Base-by-base conservation (phyloP, 1,284 basidiomycete species). In the Porodaedalea pini region DNA sequence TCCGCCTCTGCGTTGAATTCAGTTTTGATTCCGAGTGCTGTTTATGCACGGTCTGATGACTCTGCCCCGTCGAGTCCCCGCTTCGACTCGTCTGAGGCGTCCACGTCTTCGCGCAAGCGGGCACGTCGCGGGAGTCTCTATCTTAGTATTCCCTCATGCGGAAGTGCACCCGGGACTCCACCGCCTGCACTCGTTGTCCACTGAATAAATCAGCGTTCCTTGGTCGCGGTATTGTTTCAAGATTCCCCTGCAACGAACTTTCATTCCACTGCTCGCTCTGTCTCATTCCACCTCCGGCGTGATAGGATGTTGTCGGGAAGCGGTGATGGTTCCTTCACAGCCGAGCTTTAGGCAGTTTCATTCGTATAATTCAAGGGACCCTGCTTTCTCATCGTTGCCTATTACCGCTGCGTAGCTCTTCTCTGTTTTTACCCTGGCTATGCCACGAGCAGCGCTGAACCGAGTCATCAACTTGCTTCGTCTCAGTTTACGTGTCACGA, bases 61-160 rank as follows among this genome's bases (percentile, higher is more conserved):
- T 47, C 45, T 15, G 17, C 25, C 23, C 27, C 45, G 7, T 25
- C 45, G 13, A 47, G 25, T 15, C n/a, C 45, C 13, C 45, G 45
- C 17, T 29, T 47, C 29, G 21, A 31, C 10, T 47, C 45, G 27
- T 27, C 45, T 47, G 45, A 47, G 45, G 15, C 25, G 6, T 7
- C n/a, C 21, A 6, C 41, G 21, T 19, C 31, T 7, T 23, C 51
- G 21, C 23, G n/a, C 8, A 52, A 52, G 27, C 51, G 51, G 3
- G 6, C 51, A 7, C 39, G 51, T 29, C 36, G 21, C 23, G 51
- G 23, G 15, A 52, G 51, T 29, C 21, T 52, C n/a, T 40, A 41
- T 31, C 51, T 52, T 2, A 52, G 34, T 29, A 41, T 52, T 15
- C 37, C 51, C 8, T 41, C 51, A 21, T 25, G 31, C 32, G 49